These are phyloP conservation scores for Steccherinum ochraceum DNA, from an alignment of 768 basidiomycete species.

Conservation along the genomic window DNA sequence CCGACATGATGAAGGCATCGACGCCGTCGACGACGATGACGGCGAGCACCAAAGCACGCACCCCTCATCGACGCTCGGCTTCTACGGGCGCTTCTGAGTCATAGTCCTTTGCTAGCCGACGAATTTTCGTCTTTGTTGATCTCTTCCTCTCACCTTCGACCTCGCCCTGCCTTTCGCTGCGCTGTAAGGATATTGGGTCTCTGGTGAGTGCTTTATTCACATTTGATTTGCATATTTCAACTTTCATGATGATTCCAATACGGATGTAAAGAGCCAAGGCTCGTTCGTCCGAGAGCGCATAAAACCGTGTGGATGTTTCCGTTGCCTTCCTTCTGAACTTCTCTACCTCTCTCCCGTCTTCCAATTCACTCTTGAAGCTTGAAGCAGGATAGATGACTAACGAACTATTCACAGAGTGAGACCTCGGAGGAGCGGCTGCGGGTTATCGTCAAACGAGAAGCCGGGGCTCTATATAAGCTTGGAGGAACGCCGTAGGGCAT, in stretches of 20 bases:
- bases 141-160: not conserved
- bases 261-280: conserved; percentile 36
- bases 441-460: no score
- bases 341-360: not conserved
- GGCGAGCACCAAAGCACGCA: no score
- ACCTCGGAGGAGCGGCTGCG: no score
- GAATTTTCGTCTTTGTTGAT: not conserved
- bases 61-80: no score
- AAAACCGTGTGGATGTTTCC: conserved; percentile 49
- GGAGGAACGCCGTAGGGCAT: no score
- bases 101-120: not conserved
- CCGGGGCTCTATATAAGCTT: no score
- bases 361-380: no score
- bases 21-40: no score
- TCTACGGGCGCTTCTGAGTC: no score
- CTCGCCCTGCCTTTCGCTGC: not conserved
- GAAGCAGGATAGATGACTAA: no score
- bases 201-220: not conserved
- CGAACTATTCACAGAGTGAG: no score
- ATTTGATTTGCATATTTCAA: no score
- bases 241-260: conserved; percentile 28
- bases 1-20: not conserved
- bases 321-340: conserved; percentile 60
- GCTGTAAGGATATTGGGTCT: not conserved
- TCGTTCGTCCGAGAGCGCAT: conserved; percentile 36